Conservation (phyloP, 305 asterid species). For the Coffea humblotiana region DNA sequence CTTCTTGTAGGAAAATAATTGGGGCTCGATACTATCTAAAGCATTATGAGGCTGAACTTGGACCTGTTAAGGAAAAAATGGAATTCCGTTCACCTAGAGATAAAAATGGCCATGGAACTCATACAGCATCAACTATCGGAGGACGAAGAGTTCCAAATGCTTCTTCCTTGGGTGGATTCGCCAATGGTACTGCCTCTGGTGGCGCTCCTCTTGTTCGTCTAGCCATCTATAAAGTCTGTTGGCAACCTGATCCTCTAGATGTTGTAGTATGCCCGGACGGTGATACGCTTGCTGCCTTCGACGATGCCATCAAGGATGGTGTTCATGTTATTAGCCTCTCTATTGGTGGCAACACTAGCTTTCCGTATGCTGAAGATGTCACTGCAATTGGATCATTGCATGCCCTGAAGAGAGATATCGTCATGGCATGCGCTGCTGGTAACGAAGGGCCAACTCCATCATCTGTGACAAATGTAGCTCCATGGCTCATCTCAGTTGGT, state of each 20-base stretch:
- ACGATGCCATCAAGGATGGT: slow-evolving; percentile 56
- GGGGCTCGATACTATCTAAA: slow-evolving; percentile 42
- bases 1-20: slow-evolving; percentile 30
- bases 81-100: slow-evolving; percentile 35
- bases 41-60: slow-evolving; percentile 27
- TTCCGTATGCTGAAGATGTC: slow-evolving; percentile 12
- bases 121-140: slow-evolving; percentile 36
- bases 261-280: slow-evolving; percentile 24
- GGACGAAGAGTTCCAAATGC: slow-evolving; percentile 41
- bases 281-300: slow-evolving; percentile 46
- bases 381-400: slow-evolving; percentile 41
- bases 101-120: slow-evolving; percentile 43
- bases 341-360: slow-evolving; percentile 10
- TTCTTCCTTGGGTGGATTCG: slow-evolving; percentile 37
- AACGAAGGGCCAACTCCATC: slow-evolving; percentile 33
- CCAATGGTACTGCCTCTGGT: slow-evolving; percentile 36
- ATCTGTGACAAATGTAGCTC: slow-evolving; percentile 38
- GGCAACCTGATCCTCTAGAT: slow-evolving; percentile 24
- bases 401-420: slow-evolving; percentile 31
- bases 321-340: slow-evolving; percentile 44
- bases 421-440: slow-evolving; percentile 46
- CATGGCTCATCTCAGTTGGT: slow-evolving; percentile 50
- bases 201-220: slow-evolving; percentile 49
- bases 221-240: slow-evolving; percentile 51
- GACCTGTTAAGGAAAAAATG: slow-evolving; percentile 17